Evolutionary conservation across 2,329 filamentous ascomycete species (phyloP), one percentile per base, ranked within the genome.

Genomic region (Paracorniculantispora psalliotae): DNA sequence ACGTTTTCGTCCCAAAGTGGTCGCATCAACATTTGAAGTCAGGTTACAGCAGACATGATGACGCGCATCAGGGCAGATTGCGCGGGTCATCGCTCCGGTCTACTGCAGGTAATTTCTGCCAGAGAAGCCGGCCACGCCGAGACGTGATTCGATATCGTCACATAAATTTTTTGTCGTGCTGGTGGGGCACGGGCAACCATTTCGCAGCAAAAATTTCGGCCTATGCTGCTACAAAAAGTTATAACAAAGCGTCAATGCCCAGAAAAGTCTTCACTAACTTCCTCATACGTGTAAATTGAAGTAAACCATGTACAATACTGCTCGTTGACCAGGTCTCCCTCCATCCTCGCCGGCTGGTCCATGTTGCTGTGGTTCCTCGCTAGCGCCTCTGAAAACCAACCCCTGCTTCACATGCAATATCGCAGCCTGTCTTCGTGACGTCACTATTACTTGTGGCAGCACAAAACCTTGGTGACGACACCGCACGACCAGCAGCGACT

Each of bases 391-490:
- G 37, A 21, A 12, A 35, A 23, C 17, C 26, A 12, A 28, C 28
- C 19, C 39, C n/a, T 47, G 3, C 49, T 52, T 52, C 51, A 54
- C 51, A 54, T 46, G 50, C 25, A 8, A 30, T 4, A 41, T 4
- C 15, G 37, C 37, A 3, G 12, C 26, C 3, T 19, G 46, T 25
- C 35, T 10, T 12, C 15, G 46, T 57, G 55, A 57, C 55, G 55
- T 57, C 55, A 57, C 55, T 30, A 37, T 46, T 44, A 8, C 52
- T 35, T 33, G 10, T 9, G n/a, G 17, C 33, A 44, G 30, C 28
- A 26, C 30, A 26, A 49, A 30, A 23, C 15, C 25, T 43, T 1
- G 13, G 55, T 57, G 46, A 57, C 55, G 55, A 57, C 55, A 57
- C 54, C 46, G 50, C 25, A 3, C 21, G 33, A 28, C 19, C 2